Evolutionary conservation across 2,329 filamentous ascomycete species (phyloP).

Genomic region (Verticillium dahliae): DNA sequence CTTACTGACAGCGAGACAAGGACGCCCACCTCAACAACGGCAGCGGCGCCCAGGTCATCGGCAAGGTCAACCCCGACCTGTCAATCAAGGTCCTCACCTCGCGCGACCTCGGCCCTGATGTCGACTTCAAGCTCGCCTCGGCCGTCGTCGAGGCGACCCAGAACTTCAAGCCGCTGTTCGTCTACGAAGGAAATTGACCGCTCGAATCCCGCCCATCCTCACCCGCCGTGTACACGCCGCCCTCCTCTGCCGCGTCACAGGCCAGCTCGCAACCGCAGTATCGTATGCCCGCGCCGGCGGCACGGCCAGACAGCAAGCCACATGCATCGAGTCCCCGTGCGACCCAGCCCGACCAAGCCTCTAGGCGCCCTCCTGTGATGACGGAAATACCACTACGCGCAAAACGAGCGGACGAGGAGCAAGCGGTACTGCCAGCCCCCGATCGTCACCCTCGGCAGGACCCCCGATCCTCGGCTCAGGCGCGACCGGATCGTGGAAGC

Average conservation of each 20-base stretch:
- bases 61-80: slow-evolving; percentile 70
- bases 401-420: too few species aligned
- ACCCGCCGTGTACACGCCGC: neutral
- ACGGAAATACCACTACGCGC: too few species aligned
- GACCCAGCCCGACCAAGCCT: too few species aligned
- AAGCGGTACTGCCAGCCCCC: too few species aligned
- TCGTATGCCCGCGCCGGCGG: neutral
- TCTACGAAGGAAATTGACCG: slow-evolving; percentile 38
- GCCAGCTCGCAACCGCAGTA: neutral
- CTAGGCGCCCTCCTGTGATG: too few species aligned
- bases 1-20: slow-evolving; percentile 30
- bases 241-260: neutral
- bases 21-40: slow-evolving; percentile 64
- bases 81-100: slow-evolving; percentile 64
- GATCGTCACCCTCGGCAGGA: too few species aligned
- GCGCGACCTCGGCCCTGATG: slow-evolving; percentile 59
- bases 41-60: slow-evolving; percentile 70
- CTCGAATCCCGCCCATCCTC: neutral
- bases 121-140: slow-evolving; percentile 70
- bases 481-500: too few species aligned
- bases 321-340: too few species aligned
- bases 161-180: slow-evolving; percentile 71
- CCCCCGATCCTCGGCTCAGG: too few species aligned
- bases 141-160: slow-evolving; percentile 84
- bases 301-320: too few species aligned